phyloP scores from a whole-genome alignment of 768 basidiomycete species.

The Tylopilus cervinicoccineus region DNA sequence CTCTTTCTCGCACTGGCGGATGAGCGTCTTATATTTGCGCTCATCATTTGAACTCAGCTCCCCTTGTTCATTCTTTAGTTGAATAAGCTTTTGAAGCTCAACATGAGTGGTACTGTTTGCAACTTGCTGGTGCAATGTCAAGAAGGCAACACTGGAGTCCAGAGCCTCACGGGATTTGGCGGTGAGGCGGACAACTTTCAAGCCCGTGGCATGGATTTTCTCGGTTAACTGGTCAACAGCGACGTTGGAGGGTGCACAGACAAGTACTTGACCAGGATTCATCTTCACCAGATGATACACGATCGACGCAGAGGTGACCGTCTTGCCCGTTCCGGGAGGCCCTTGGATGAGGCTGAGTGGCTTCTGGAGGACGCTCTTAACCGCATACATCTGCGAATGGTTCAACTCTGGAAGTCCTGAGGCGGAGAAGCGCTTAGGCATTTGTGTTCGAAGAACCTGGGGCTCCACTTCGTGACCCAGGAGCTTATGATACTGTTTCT shows the following conservation, averaged over 20 bases:
- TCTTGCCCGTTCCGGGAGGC: constrained; percentile 98
- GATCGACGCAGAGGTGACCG: constrained; percentile 97
- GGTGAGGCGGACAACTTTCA: constrained; percentile 96
- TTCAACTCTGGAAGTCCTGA: constrained; percentile 97
- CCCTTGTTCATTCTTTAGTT: constrained; percentile 96
- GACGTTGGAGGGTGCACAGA: constrained; percentile 98
- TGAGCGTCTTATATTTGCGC: constrained; percentile 94
- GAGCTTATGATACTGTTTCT: constrained; percentile 87
- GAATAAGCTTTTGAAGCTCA: constrained; percentile 96
- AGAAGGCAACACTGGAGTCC: constrained; percentile 90
- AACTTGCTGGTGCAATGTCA: constrained; percentile 96
- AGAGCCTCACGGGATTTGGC: constrained; percentile 98
- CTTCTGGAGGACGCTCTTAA: constrained; percentile 98
- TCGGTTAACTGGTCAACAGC: constrained; percentile 99
- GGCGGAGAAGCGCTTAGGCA: constrained; percentile 97
- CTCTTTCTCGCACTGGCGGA: constrained; percentile 95
- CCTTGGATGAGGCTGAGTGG: constrained; percentile 97
- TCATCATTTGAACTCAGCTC: constrained; percentile 96
- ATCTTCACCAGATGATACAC: constrained; percentile 99
- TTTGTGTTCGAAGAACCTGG: constrained; percentile 83
- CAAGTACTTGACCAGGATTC: constrained; percentile 99
- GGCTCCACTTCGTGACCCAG: constrained; percentile 97
- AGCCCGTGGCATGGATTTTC: constrained; percentile 98
- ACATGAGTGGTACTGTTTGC: constrained; percentile 94
- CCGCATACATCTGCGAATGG: constrained; percentile 99